Percentiles rank a stretch among this genome's conserved stretches.
These are phyloP conservation scores for Neurospora hispaniola DNA, from an alignment of 495 filamentous ascomycete species.

Conservation along the genomic window DNA sequence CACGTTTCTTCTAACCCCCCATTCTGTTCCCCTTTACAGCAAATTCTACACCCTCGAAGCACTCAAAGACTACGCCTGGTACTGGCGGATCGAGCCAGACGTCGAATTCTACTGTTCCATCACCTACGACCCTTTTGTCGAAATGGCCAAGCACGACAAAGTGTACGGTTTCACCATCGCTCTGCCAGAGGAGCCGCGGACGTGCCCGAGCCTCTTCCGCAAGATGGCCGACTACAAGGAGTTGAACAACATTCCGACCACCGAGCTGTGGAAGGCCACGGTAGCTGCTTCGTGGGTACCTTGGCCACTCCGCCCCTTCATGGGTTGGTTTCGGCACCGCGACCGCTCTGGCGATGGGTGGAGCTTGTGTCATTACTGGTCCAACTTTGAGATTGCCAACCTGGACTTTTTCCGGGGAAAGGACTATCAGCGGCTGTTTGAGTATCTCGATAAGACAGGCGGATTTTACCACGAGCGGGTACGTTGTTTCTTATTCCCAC, in stretches of 20 bases:
- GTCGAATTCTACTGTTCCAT: conserved; percentile 43
- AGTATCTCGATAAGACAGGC: conserved; percentile 35
- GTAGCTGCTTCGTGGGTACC: conserved; percentile 30
- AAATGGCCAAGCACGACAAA: conserved; percentile 42
- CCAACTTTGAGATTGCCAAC: conserved; percentile 47
- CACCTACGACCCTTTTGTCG: conserved; percentile 45
- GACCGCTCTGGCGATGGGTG: conserved; percentile 33
- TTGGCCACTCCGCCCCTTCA: conserved; percentile 27
- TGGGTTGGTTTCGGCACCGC: conserved; percentile 26
- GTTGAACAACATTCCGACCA: conserved; percentile 19
- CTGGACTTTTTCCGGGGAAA: conserved; percentile 41
- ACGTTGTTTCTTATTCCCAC: background rate
- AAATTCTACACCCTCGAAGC: conserved; percentile 45
- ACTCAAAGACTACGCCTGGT: conserved; percentile 38
- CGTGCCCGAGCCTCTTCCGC: conserved; percentile 40
- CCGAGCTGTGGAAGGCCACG: conserved; percentile 31
- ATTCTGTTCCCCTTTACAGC: conserved; percentile 23
- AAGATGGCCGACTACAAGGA: conserved; percentile 35
- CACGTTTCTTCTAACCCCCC: background rate
- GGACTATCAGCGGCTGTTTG: conserved; percentile 37
- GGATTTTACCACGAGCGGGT: conserved; percentile 46
- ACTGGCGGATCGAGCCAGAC: conserved; percentile 45
- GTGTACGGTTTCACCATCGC: conserved; percentile 43
- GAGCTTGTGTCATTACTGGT: conserved; percentile 48
- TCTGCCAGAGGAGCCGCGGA: conserved; percentile 38